Conservation (phyloP, 352 stramenopile genomes). For the Albugo candida region DNA sequence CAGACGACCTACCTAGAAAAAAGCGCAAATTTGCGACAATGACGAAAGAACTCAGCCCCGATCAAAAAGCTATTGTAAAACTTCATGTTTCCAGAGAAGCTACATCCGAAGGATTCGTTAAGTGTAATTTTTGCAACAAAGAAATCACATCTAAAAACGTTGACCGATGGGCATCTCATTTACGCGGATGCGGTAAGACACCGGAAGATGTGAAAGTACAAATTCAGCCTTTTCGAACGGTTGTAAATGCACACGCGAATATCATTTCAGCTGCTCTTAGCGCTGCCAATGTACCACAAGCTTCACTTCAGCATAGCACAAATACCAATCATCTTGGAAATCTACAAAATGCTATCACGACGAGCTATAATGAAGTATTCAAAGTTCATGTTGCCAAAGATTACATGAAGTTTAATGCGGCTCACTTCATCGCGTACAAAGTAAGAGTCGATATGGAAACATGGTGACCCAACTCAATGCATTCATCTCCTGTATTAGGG, state of each 20-base stretch:
- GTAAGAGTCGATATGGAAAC: constrained; percentile 8
- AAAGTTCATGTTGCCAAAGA: constrained; percentile 80
- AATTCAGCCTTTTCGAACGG: constrained; percentile 35
- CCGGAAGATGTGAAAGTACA: constrained; percentile 55
- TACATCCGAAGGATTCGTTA: constrained; percentile 32
- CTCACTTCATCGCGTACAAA: constrained; percentile 82
- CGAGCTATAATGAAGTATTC: constrained; percentile 28
- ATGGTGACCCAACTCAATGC: not conserved
- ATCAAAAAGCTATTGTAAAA: constrained; percentile 58
- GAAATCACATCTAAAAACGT: constrained; percentile 73
- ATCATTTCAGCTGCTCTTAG: not conserved
- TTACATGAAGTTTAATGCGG: constrained; percentile 84
- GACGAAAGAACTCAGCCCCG: constrained; percentile 34
- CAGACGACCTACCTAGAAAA: too few relatives aligned
- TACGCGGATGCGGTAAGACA: constrained; percentile 56
- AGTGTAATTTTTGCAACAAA: constrained; percentile 70
- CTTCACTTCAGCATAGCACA: not conserved
- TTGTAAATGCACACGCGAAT: constrained; percentile 4
- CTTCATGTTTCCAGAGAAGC: constrained; percentile 47
- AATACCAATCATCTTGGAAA: not conserved
- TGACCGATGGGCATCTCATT: constrained; percentile 61
- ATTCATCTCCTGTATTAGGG: constrained; percentile 17
- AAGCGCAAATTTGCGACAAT: too few relatives aligned
- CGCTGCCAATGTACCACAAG: not conserved
- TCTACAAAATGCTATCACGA: not conserved